phyloP scores from a whole-genome alignment of 2,329 filamentous ascomycete genomes.

The Alternaria angustiovoidea region DNA sequence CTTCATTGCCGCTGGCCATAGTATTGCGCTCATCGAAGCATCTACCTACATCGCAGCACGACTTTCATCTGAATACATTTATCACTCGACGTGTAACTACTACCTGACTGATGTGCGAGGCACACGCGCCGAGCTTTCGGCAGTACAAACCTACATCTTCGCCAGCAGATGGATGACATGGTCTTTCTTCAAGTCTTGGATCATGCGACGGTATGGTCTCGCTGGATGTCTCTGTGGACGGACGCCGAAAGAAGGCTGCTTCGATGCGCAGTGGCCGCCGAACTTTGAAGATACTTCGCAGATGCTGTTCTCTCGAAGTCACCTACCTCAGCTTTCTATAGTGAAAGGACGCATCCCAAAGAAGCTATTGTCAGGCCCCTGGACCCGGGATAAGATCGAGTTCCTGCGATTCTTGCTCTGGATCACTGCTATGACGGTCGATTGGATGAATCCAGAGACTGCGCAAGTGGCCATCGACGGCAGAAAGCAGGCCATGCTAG shows the following conservation, averaged over 20 bases:
- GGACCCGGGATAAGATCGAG: slow-evolving; percentile 37
- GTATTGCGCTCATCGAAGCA: slow-evolving; percentile 51
- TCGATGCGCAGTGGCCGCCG: slow-evolving; percentile 43
- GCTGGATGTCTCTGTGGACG: slow-evolving; percentile 39
- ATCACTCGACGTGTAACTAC: slow-evolving; percentile 34
- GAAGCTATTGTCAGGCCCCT: slow-evolving; percentile 40
- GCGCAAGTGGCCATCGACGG: slow-evolving; percentile 24
- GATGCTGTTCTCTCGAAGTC: slow-evolving; percentile 42
- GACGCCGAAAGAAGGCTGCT: slow-evolving; percentile 30
- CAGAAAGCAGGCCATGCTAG: slow-evolving; percentile 35
- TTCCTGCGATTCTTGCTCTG: slow-evolving; percentile 44
- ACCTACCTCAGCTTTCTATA: slow-evolving; percentile 36
- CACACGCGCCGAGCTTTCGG: slow-evolving; percentile 23
- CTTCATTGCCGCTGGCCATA: slow-evolving; percentile 56
- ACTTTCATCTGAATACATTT: slow-evolving; percentile 38
- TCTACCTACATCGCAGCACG: slow-evolving; percentile 52
- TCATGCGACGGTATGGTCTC: slow-evolving; percentile 24
- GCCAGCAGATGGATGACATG: slow-evolving; percentile 46
- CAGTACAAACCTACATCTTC: slow-evolving; percentile 38
- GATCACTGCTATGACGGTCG: slow-evolving; percentile 42
- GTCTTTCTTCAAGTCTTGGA: slow-evolving; percentile 40
- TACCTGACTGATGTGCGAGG: slow-evolving; percentile 26
- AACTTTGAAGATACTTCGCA: slow-evolving; percentile 37
- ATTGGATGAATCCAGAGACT: slow-evolving; percentile 35
- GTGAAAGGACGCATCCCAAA: slow-evolving; percentile 41